A percentile compares a stretch with the other conserved stretches of the same genome.
These are phyloP conservation scores for Cercophora sp. DNA, from an alignment of 495 filamentous ascomycete species.

Conservation along the genomic window DNA sequence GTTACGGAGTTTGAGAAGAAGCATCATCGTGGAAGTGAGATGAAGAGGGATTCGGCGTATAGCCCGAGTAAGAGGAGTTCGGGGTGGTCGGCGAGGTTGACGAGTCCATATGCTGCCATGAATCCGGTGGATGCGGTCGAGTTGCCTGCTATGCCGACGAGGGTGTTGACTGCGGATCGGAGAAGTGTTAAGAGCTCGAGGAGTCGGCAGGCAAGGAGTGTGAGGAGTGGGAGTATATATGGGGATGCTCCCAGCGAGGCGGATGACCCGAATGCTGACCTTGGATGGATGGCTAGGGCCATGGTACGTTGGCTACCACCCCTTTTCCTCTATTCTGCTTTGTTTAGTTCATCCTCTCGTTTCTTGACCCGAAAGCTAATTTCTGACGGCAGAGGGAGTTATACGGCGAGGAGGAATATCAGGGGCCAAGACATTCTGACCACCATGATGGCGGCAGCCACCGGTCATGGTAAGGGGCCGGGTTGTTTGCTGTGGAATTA, in stretches of 20 bases:
- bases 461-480: neutral
- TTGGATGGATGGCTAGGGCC: slow-evolving; percentile 28
- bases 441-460: no score
- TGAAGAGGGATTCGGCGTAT: neutral
- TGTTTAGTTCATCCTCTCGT: no score
- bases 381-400: slow-evolving; percentile 16
- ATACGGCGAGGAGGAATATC: slow-evolving; percentile 19
- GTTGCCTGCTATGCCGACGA: neutral
- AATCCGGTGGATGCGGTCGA: neutral
- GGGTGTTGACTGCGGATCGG: neutral
- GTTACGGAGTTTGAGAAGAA: slow-evolving; percentile 10
- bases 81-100: neutral
- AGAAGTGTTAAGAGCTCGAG: neutral
- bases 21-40: no score
- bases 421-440: neutral
- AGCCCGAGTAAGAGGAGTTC: slow-evolving; percentile 1
- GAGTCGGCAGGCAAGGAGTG: slow-evolving; percentile 4
- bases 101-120: neutral
- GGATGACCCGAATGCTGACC: neutral
- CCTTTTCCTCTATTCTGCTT: no score
- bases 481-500: neutral
- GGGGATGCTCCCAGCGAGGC: neutral
- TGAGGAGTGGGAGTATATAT: neutral
- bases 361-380: neutral
- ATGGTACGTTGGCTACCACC: slow-evolving; percentile 20